Percentiles rank a stretch among this genome's conserved stretches.
Conservation (phyloP, 306 rosid species). For the Ziziphus jujuba region DNA sequence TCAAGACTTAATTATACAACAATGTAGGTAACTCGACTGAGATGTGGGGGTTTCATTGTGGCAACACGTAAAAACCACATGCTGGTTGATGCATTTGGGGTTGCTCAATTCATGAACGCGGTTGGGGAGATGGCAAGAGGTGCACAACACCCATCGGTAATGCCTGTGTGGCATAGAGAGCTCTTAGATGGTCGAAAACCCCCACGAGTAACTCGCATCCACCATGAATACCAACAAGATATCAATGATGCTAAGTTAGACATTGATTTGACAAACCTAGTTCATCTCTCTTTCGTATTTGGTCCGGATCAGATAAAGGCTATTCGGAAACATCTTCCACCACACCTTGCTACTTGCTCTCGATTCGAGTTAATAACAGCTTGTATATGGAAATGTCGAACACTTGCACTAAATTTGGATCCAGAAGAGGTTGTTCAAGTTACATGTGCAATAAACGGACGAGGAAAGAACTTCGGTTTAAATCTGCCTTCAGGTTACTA, state of each 20-base stretch:
- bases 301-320: neutral
- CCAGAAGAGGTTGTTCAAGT: too few species aligned
- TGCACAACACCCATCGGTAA: slow-evolving; percentile 2
- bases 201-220: slow-evolving; percentile 19
- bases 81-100: slow-evolving; percentile 19
- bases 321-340: neutral
- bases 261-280: neutral
- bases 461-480: too few species aligned
- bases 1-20: too few species aligned
- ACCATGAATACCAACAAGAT: slow-evolving; percentile 17
- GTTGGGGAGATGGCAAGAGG: slow-evolving; percentile 33
- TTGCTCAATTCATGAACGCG: slow-evolving; percentile 15
- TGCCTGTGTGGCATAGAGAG: slow-evolving; percentile 32
- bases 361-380: slow-evolving; percentile 17
- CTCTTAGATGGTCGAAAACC: slow-evolving; percentile 31
- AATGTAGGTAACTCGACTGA: slow-evolving; percentile 27
- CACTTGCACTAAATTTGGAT: neutral
- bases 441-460: too few species aligned
- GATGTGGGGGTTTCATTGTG: slow-evolving; percentile 38
- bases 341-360: neutral
- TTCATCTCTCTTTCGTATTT: slow-evolving; percentile 1
- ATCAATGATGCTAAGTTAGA: too few species aligned
- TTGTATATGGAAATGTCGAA: slow-evolving; percentile 18
- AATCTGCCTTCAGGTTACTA: too few species aligned
- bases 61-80: slow-evolving; percentile 41